Base-by-base conservation (phyloP, 2,329 filamentous ascomycete genomes). In the Ascochyta pisi region DNA sequence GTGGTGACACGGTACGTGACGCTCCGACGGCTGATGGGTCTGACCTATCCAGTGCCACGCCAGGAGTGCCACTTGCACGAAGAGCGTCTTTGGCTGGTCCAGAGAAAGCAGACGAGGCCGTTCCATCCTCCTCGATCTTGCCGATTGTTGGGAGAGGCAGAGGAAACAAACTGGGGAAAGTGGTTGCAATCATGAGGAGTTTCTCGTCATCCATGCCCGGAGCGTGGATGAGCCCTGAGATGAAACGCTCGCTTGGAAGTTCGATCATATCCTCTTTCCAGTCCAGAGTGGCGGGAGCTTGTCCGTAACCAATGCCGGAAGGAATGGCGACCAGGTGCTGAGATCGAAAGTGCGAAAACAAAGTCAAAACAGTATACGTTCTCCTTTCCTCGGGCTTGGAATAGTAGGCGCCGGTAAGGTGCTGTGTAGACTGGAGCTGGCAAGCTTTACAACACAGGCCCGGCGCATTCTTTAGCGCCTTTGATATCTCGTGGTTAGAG, bases 211-310 rank as follows among this genome's bases (percentile, higher is more conserved):
- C 81, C 79, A 87, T 86, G 12, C 84, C 84, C 8, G 78, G 79
- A 31, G 81, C 78, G 53, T 79, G 76, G 16, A 82, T 75, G 23
- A 87, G 72, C 23, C 78, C 77, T 22, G 73, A 74, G 38, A 87
- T 78, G 50, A 80, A 73, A 19, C 78, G 74, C 27, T 77, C 73
- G 59, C 83, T 81, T 1, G 86, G 86, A 39, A 88, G 74, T 60
- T 84, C 80, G 48, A 89, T 81, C 84, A 88, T 86, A 54, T 86
- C 81, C 53, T 78, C 78, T 56, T 81, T 83, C 86, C 86, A 88
- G 64, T 87, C 82, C 27, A 77, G 65, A 10, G 69, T 63, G 24
- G 58, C 35, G 16, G 61, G 22, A 9, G 54, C 57, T 27, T 66
- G 66, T 45, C 70, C 68, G 49, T 65, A 67, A 31, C 55, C 63